Conservation (phyloP, 495 filamentous ascomycete genomes). For the Daldinia childiae region DNA sequence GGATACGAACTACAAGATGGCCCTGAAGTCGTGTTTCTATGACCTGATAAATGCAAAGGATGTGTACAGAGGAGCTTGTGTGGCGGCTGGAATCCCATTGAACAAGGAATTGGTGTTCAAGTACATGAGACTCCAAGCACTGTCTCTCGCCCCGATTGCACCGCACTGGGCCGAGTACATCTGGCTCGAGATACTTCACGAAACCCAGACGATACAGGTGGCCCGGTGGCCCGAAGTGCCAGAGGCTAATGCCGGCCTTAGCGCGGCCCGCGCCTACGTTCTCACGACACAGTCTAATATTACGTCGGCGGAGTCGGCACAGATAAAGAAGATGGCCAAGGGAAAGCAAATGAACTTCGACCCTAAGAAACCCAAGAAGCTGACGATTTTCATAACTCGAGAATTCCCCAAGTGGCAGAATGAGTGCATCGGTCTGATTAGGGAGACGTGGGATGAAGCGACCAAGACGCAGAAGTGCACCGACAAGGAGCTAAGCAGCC, state of each 20-base stretch:
- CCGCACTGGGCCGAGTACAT: slow-evolving; percentile 97
- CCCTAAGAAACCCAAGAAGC: slow-evolving; percentile 86
- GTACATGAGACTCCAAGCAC: slow-evolving; percentile 88
- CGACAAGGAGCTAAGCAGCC: slow-evolving; percentile 80
- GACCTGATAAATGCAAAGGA: slow-evolving; percentile 86
- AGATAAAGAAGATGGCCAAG: slow-evolving; percentile 86
- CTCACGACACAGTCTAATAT: slow-evolving; percentile 78
- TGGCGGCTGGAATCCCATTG: slow-evolving; percentile 79
- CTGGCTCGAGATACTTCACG: slow-evolving; percentile 86
- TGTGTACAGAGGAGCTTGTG: slow-evolving; percentile 84
- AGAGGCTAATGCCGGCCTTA: slow-evolving; percentile 66
- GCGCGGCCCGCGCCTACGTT: slow-evolving; percentile 83
- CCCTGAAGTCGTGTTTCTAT: slow-evolving; percentile 89
- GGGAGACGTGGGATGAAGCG: slow-evolving; percentile 58
- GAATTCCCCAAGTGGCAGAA: slow-evolving; percentile 89
- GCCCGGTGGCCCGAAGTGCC: slow-evolving; percentile 79
- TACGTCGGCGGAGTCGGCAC: slow-evolving; percentile 82
- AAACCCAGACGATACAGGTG: slow-evolving; percentile 78
- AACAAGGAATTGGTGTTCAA: slow-evolving; percentile 77
- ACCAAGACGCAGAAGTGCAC: slow-evolving; percentile 63
- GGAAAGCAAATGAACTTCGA: slow-evolving; percentile 85
- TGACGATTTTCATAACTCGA: slow-evolving; percentile 85
- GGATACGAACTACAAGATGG: slow-evolving; percentile 85
- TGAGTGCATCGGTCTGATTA: slow-evolving; percentile 81
- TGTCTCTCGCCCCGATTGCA: slow-evolving; percentile 72